Conservation (phyloP, 495 filamentous ascomycete species). For the Massariosphaeria phaeospora region DNA sequence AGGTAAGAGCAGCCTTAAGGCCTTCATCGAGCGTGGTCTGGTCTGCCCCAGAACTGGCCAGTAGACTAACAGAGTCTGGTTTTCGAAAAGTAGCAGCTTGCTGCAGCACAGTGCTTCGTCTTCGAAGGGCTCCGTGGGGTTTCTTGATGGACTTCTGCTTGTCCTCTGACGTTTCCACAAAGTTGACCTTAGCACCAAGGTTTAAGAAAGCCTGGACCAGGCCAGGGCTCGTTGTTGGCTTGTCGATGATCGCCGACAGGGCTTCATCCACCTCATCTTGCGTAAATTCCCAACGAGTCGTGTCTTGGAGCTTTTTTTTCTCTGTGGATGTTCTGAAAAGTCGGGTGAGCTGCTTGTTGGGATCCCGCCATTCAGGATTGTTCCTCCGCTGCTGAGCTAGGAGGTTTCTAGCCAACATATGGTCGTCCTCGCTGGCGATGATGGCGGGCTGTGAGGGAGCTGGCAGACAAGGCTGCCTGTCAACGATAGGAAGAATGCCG, state of each 20-base stretch:
- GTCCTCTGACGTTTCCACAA: constrained; percentile 16
- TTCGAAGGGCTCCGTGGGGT: background rate
- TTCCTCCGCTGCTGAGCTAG: constrained; percentile 18
- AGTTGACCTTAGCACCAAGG: constrained; percentile 28
- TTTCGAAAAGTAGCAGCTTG: constrained; percentile 12
- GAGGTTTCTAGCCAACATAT: constrained; percentile 7
- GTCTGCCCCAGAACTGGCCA: constrained; percentile 24
- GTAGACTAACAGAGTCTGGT: constrained; percentile 16
- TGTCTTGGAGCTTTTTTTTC: constrained; percentile 27
- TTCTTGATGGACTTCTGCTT: constrained; percentile 22
- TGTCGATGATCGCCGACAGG: constrained; percentile 18
- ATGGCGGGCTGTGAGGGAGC: constrained; percentile 18
- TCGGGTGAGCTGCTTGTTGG: constrained; percentile 23
- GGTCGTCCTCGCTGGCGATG: constrained; percentile 19
- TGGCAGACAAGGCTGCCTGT: constrained; percentile 24
- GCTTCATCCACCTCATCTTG: constrained; percentile 28
- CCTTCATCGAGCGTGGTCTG: constrained; percentile 24
- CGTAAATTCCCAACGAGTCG: constrained; percentile 17
- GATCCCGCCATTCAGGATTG: constrained; percentile 19
- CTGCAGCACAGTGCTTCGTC: constrained; percentile 26
- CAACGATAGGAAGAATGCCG: constrained; percentile 17
- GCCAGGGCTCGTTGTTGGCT: constrained; percentile 9
- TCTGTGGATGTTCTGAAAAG: constrained; percentile 26
- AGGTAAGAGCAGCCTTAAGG: constrained; percentile 15
- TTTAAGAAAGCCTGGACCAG: constrained; percentile 26